Evolutionary conservation across 2,329 filamentous ascomycete species (phyloP).

Genomic region (Zarea fungicola): DNA sequence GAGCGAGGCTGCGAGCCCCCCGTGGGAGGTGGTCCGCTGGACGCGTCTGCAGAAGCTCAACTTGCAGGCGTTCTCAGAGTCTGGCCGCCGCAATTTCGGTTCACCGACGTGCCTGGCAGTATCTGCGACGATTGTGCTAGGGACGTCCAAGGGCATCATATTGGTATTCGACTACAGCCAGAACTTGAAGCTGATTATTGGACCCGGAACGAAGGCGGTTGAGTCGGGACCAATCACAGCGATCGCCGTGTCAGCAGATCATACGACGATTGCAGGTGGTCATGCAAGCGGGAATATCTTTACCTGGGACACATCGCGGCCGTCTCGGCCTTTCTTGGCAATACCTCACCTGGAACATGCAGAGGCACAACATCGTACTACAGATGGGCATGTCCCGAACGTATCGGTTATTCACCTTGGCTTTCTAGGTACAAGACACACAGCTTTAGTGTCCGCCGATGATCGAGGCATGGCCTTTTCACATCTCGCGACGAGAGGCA

Average conservation of each 20-base stretch:
- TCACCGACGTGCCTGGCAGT: conserved; percentile 84
- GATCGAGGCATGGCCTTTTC: conserved; percentile 97
- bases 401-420: conserved; percentile 84
- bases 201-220: conserved; percentile 86
- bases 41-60: conserved; percentile 88
- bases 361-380: conserved; percentile 58
- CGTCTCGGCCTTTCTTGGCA: conserved; percentile 82
- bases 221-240: conserved; percentile 86
- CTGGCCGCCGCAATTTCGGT: conserved; percentile 87
- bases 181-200: conserved; percentile 88
- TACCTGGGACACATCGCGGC: conserved; percentile 85
- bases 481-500: conserved; percentile 85
- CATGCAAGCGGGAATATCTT: conserved; percentile 90
- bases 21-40: conserved; percentile 98
- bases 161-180: conserved; percentile 97
- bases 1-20: conserved; percentile 66
- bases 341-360: conserved; percentile 70
- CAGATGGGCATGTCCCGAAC: conserved; percentile 77
- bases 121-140: conserved; percentile 81
- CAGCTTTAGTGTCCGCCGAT: conserved; percentile 90
- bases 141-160: conserved; percentile 90
- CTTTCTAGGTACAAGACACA: conserved; percentile 88
- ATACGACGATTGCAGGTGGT: conserved; percentile 84
- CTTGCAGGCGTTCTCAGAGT: conserved; percentile 84
- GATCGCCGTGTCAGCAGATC: conserved; percentile 86